Evolutionary conservation across 2,329 filamentous ascomycete species (phyloP).

Genomic region (Colletotrichum limetticola): DNA sequence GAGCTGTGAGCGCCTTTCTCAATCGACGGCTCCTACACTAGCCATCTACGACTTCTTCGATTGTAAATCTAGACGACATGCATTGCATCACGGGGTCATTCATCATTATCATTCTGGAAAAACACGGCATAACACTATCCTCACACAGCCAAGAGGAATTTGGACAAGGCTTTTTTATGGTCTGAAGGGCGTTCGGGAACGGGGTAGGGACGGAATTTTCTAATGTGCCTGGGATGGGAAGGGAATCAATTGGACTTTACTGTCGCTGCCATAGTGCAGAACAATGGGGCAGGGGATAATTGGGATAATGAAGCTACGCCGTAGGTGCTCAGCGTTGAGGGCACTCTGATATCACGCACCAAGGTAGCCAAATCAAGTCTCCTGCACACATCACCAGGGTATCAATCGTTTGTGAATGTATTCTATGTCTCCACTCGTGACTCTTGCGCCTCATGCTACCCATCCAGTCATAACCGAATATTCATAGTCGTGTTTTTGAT

Average conservation of each 20-base stretch:
- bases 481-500: conserved; percentile 21
- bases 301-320: not conserved
- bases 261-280: not conserved
- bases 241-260: not conserved
- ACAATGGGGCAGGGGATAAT: not conserved
- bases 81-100: conserved; percentile 22
- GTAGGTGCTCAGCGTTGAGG: not conserved
- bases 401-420: conserved; percentile 35
- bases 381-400: conserved; percentile 31
- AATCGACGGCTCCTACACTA: not conserved
- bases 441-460: conserved; percentile 24
- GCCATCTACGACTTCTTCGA: not conserved
- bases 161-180: conserved; percentile 20
- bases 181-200: conserved; percentile 25
- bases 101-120: conserved; percentile 23
- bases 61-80: conserved; percentile 29
- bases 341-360: conserved; percentile 18
- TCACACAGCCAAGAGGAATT: conserved; percentile 1
- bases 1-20: conserved; percentile 69
- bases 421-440: conserved; percentile 31
- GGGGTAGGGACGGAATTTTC: not conserved
- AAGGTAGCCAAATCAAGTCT: conserved; percentile 25
- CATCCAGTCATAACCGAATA: conserved; percentile 22
- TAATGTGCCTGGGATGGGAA: not conserved
- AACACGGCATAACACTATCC: conserved; percentile 21